Conservation (phyloP, 495 filamentous ascomycete genomes). For the Penicilliopsis zonata region DNA sequence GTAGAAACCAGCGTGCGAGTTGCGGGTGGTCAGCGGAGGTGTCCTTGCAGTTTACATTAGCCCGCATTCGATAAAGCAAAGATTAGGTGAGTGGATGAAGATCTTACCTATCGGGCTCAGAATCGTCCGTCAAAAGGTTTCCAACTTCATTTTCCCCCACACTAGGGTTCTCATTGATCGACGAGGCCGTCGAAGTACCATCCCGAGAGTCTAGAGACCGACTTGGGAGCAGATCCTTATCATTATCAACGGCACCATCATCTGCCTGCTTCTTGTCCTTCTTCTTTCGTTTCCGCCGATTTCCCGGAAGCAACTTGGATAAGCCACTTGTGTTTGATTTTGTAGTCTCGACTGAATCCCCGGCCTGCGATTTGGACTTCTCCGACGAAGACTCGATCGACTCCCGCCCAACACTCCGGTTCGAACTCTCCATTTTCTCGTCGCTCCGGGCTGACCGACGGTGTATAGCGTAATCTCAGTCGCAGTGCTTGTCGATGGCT, state of each 20-base stretch:
- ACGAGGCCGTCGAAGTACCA: slow-evolving; percentile 11
- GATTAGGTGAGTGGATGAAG: slow-evolving; percentile 14
- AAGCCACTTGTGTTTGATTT: slow-evolving; percentile 31
- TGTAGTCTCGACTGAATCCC: slow-evolving; percentile 21
- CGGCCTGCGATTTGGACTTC: slow-evolving; percentile 28
- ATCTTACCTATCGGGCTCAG: slow-evolving; percentile 51
- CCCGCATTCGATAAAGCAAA: no score
- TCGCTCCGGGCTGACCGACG: not conserved
- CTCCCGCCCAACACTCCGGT: slow-evolving; percentile 30
- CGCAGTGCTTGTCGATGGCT: not conserved
- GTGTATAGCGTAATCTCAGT: not conserved
- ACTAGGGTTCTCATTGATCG: slow-evolving; percentile 13
- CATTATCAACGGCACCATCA: slow-evolving; percentile 14
- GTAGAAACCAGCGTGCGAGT: slow-evolving; percentile 68
- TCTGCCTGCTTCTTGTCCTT: slow-evolving; percentile 18
- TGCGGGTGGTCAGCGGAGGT: slow-evolving; percentile 55
- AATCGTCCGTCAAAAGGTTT: slow-evolving; percentile 58
- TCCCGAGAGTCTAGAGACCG: slow-evolving; percentile 16
- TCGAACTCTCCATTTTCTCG: slow-evolving; percentile 20
- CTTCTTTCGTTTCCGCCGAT: slow-evolving; percentile 30
- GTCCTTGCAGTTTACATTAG: no score
- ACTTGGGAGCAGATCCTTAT: slow-evolving; percentile 11
- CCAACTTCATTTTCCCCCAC: slow-evolving; percentile 22
- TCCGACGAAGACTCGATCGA: slow-evolving; percentile 32
- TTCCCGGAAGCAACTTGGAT: slow-evolving; percentile 38